phyloP scores from a whole-genome alignment of 768 basidiomycete species.

The Psilocybe cubensis region DNA sequence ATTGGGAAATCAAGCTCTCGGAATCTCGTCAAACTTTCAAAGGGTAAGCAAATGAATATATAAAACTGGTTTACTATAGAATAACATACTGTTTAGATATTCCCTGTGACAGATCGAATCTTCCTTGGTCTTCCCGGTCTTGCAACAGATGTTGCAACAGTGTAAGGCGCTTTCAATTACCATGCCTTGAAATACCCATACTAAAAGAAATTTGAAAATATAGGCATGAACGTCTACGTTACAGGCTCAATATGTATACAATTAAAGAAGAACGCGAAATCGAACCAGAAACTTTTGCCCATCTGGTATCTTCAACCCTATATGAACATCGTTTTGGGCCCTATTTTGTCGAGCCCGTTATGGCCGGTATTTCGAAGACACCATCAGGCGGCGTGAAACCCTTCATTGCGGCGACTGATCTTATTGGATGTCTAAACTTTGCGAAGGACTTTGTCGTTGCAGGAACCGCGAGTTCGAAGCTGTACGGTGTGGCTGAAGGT shows the following conservation, averaged over 20 bases:
- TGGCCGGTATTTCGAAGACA: conserved; percentile 85
- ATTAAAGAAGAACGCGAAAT: conserved; percentile 99
- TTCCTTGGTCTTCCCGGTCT: conserved; percentile 92
- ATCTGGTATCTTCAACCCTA: conserved; percentile 92
- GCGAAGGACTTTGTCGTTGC: conserved; percentile 97
- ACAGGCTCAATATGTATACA: conserved; percentile 97
- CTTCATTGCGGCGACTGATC: conserved; percentile 94
- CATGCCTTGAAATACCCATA: conserved; percentile 1
- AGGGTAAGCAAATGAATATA: conserved; percentile 59
- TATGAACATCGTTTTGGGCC: conserved; percentile 97
- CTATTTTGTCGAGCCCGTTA: conserved; percentile 95
- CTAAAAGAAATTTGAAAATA: conserved; percentile 3
- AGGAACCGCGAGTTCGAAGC: conserved; percentile 89
- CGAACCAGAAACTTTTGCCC: conserved; percentile 94
- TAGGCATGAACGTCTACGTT: conserved; percentile 90
- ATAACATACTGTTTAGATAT: conserved; percentile 61
- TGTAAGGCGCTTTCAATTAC: conserved; percentile 63
- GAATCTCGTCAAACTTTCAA: conserved; percentile 91
- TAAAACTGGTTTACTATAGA: conserved; percentile 10
- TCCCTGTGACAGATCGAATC: conserved; percentile 91
- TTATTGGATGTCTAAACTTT: conserved; percentile 92
- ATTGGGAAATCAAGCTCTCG: conserved; percentile 84
- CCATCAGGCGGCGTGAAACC: conserved; percentile 77
- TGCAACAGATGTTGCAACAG: conserved; percentile 89
- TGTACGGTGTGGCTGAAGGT: conserved; percentile 97